Evolutionary conservation across 768 basidiomycete genomes (phyloP).

Genomic region (Psilocybe sp.): DNA sequence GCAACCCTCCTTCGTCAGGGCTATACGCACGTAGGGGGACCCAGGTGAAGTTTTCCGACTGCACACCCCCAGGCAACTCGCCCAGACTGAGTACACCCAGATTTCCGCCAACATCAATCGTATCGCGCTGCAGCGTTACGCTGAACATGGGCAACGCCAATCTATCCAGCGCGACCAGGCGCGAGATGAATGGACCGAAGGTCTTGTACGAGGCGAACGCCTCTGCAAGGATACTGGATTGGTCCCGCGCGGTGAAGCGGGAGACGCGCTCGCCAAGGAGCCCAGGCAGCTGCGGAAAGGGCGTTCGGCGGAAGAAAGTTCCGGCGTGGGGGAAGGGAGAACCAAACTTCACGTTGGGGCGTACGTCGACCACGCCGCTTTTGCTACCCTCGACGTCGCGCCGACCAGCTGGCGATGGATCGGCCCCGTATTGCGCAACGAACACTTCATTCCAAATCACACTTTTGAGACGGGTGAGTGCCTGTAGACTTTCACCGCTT

Average conservation of each 20-base stretch:
- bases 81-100: constrained; percentile 66
- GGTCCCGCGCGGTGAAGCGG: constrained; percentile 10
- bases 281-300: constrained; percentile 27
- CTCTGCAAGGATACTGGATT: constrained; percentile 13
- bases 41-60: constrained; percentile 58
- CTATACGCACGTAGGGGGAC: constrained; percentile 58
- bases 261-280: constrained; percentile 10
- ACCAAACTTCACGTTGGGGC: constrained; percentile 20
- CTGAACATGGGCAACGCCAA: constrained; percentile 47
- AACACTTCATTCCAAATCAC: constrained; percentile 45
- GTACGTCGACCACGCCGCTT: neutral
- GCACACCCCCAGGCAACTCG: constrained; percentile 51
- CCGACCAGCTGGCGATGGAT: neutral
- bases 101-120: constrained; percentile 67
- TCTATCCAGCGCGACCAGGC: constrained; percentile 36
- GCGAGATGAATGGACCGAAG: constrained; percentile 43
- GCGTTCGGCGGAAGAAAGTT: constrained; percentile 18
- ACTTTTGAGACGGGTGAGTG: constrained; percentile 22
- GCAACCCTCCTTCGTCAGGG: constrained; percentile 47
- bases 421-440: constrained; percentile 10
- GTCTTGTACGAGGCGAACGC: constrained; percentile 37
- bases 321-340: constrained; percentile 16
- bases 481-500: neutral
- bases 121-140: constrained; percentile 66
- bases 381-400: too few species aligned